These are phyloP conservation scores for Yarrowia divulgata DNA, from an alignment of 805 yeast species.

Conservation along the genomic window DNA sequence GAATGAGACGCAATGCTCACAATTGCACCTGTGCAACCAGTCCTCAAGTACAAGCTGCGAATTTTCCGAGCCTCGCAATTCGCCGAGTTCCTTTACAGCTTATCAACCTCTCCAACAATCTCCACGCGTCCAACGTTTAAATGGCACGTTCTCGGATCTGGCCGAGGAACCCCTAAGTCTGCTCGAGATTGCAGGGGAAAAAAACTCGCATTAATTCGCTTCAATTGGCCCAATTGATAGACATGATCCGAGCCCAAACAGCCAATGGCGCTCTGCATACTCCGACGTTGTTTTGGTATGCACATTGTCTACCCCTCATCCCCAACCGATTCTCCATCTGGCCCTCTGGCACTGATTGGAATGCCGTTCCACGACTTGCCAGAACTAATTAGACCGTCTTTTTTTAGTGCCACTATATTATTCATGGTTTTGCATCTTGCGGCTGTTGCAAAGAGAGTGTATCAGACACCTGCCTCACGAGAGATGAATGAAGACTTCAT, in stretches of 20 bases:
- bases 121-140: neutral
- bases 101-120: neutral
- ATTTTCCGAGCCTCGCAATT: too few species aligned
- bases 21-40: too few species aligned
- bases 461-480: too few species aligned
- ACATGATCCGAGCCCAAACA: neutral
- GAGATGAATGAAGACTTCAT: too few species aligned
- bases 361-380: neutral
- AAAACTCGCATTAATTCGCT: neutral
- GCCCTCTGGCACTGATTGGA: neutral
- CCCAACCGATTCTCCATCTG: neutral
- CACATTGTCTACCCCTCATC: slow-evolving; percentile 7
- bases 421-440: neutral
- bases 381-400: neutral
- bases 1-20: too few species aligned
- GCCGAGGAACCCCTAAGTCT: neutral
- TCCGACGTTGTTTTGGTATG: neutral
- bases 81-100: neutral
- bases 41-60: too few species aligned
- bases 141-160: neutral
- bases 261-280: neutral
- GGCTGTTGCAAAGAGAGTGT: too few species aligned
- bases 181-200: too few species aligned
- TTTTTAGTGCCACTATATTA: neutral
- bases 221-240: neutral